A percentile compares a stretch with the other conserved stretches of the same genome.
These are phyloP conservation scores for Pseudogymnoascus sp. DNA, from an alignment of 2,329 filamentous ascomycete species.

Conservation along the genomic window DNA sequence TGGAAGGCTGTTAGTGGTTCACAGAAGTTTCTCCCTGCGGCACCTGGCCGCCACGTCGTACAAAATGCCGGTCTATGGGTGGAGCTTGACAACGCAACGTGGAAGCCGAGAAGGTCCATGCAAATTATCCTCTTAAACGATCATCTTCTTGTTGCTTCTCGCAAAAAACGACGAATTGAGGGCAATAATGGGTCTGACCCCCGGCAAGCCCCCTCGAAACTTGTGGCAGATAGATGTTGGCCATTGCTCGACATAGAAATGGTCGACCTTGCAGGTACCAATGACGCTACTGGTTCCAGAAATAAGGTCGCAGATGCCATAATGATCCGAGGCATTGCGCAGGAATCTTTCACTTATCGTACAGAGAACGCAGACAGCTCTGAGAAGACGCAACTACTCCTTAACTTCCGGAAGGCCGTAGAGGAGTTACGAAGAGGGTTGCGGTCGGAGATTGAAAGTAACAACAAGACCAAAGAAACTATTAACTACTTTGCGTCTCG, in stretches of 20 bases:
- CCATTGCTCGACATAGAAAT: constrained; percentile 86
- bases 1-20: constrained; percentile 98
- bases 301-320: constrained; percentile 75
- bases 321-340: constrained; percentile 76
- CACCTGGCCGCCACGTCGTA: constrained; percentile 85
- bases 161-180: constrained; percentile 86
- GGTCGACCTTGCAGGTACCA: constrained; percentile 70
- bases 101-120: constrained; percentile 83
- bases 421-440: constrained; percentile 83
- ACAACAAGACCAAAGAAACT: constrained; percentile 73
- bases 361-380: constrained; percentile 72
- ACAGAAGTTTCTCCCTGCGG: constrained; percentile 89
- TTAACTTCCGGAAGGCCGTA: constrained; percentile 85
- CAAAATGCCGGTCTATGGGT: constrained; percentile 92
- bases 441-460: constrained; percentile 79
- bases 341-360: constrained; percentile 89
- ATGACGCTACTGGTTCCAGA: constrained; percentile 45
- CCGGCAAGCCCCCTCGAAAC: constrained; percentile 51
- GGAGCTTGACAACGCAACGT: constrained; percentile 93
- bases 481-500: constrained; percentile 79
- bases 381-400: constrained; percentile 72
- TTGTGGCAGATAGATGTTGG: constrained; percentile 93
- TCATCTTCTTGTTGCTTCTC: constrained; percentile 80
- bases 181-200: constrained; percentile 42
- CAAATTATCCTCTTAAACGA: constrained; percentile 92